phyloP scores from a whole-genome alignment of 768 basidiomycete species.

The Auriscalpium vulgare region DNA sequence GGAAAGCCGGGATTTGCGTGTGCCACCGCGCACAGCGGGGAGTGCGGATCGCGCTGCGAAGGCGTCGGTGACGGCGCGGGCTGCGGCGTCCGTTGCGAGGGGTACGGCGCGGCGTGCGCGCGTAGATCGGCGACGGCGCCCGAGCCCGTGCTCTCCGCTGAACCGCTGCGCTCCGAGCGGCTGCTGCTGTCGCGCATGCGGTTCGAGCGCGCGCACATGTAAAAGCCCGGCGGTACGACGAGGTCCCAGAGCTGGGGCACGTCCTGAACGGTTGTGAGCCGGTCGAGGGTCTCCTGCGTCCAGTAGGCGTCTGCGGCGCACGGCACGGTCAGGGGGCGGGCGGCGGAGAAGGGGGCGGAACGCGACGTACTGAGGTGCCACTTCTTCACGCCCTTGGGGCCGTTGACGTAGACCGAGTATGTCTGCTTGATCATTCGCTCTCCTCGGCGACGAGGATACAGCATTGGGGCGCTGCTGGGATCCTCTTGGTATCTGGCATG shows the following conservation, averaged over 20 bases:
- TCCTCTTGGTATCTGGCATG: conserved; percentile 18
- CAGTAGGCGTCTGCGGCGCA: conserved; percentile 61
- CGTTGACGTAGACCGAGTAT: conserved; percentile 29
- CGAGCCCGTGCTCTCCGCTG: conserved; percentile 1
- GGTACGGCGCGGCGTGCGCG: not conserved
- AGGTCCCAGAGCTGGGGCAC: conserved; percentile 45
- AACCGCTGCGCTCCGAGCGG: conserved; percentile 4
- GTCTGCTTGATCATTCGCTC: conserved; percentile 29
- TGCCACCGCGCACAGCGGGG: not conserved
- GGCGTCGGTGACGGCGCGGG: not conserved
- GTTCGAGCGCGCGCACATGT: conserved; percentile 51
- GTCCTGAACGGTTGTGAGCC: conserved; percentile 52
- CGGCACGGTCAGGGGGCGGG: not conserved
- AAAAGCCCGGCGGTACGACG: conserved; percentile 49
- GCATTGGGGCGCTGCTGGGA: conserved; percentile 8
- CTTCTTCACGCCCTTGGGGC: conserved; percentile 22
- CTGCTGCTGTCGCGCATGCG: conserved; percentile 16
- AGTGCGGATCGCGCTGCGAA: not conserved
- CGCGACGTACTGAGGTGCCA: conserved; percentile 30
- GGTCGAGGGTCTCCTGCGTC: conserved; percentile 51
- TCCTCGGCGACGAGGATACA: conserved; percentile 12
- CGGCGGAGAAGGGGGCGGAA: not conserved
- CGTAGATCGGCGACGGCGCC: not conserved
- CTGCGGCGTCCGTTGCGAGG: not conserved
- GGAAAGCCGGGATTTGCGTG: not conserved